Evolutionary conservation across 177 flowering plant species (phyloP).

Genomic region (Telopea speciosissima): DNA sequence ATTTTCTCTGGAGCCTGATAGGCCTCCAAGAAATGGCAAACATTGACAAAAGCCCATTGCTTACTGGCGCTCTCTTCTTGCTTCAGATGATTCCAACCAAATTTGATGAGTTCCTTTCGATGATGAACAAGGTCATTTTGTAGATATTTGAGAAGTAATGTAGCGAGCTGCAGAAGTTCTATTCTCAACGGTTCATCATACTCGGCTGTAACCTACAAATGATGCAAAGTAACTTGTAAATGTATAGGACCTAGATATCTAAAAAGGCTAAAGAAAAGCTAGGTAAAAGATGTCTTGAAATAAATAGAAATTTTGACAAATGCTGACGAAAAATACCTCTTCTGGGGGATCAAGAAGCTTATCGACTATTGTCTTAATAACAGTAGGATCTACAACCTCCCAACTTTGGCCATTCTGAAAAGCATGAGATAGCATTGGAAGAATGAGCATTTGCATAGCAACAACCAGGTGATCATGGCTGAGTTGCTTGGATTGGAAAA

Average conservation of each 20-base stretch:
- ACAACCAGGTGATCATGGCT: slow-evolving; percentile 91
- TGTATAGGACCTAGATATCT: background rate
- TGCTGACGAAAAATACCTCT: slow-evolving; percentile 48
- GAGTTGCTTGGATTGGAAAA: slow-evolving; percentile 86
- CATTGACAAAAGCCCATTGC: slow-evolving; percentile 99
- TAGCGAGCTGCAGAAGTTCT: slow-evolving; percentile 96
- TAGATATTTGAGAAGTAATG: slow-evolving; percentile 91
- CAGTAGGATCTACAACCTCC: slow-evolving; percentile 88
- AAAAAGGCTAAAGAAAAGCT: background rate
- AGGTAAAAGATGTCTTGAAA: background rate
- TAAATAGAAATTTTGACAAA: background rate
- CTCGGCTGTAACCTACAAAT: slow-evolving; percentile 79
- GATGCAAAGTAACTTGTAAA: background rate
- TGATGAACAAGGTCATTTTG: slow-evolving; percentile 97
- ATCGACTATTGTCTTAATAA: slow-evolving; percentile 88
- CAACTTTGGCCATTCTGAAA: slow-evolving; percentile 90
- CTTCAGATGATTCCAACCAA: slow-evolving; percentile 99
- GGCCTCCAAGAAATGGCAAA: slow-evolving; percentile 97
- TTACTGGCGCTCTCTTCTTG: slow-evolving; percentile 99
- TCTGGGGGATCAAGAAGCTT: slow-evolving; percentile 99
- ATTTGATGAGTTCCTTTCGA: slow-evolving; percentile 92
- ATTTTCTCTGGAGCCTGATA: slow-evolving; percentile 99
- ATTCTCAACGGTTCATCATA: slow-evolving; percentile 97
- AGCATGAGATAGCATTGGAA: slow-evolving; percentile 96
- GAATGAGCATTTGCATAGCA: slow-evolving; percentile 97